A percentile compares a stretch with the other conserved stretches of the same genome.
These are phyloP conservation scores for Obelidium mucronatum DNA, from an alignment of 192 early-diverging fungal species.

Conservation along the genomic window DNA sequence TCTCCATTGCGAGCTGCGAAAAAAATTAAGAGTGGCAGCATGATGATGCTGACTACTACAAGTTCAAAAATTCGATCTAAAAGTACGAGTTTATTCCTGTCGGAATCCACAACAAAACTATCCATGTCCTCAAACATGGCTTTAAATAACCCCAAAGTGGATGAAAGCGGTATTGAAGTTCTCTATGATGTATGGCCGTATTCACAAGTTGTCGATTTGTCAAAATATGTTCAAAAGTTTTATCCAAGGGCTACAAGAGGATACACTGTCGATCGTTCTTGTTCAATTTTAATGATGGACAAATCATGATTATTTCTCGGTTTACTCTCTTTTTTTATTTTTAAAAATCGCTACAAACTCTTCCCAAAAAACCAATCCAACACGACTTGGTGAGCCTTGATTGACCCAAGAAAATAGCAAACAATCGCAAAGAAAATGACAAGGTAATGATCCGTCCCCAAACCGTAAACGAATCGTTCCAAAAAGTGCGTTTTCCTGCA, in stretches of 20 bases:
- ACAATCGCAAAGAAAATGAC: not conserved
- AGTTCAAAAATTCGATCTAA: no score
- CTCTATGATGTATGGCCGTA: slow-evolving; percentile 7
- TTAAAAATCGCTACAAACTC: not conserved
- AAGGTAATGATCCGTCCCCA: slow-evolving; percentile 26
- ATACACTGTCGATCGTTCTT: not conserved
- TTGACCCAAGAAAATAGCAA: slow-evolving; percentile 6
- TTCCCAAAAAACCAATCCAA: not conserved
- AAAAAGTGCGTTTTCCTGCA: slow-evolving; percentile 12
- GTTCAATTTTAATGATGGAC: slow-evolving; percentile 8
- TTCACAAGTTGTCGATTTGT: not conserved
- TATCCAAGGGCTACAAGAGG: not conserved
- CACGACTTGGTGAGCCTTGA: not conserved
- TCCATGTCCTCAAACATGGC: not conserved
- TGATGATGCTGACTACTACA: no score
- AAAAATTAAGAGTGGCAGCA: slow-evolving; percentile 2
- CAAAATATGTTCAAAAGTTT: not conserved
- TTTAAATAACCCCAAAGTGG: not conserved
- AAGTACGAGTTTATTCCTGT: no score
- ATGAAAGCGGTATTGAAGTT: not conserved
- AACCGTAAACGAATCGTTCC: slow-evolving; percentile 7
- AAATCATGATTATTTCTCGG: not conserved
- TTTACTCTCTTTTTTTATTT: not conserved
- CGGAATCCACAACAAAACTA: not conserved
- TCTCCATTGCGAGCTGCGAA: not conserved